A percentile compares a stretch with the other conserved stretches of the same genome.
phyloP scores from a whole-genome alignment of 225 moss, liverwort and hornwort species.

The Neckera pumila region DNA sequence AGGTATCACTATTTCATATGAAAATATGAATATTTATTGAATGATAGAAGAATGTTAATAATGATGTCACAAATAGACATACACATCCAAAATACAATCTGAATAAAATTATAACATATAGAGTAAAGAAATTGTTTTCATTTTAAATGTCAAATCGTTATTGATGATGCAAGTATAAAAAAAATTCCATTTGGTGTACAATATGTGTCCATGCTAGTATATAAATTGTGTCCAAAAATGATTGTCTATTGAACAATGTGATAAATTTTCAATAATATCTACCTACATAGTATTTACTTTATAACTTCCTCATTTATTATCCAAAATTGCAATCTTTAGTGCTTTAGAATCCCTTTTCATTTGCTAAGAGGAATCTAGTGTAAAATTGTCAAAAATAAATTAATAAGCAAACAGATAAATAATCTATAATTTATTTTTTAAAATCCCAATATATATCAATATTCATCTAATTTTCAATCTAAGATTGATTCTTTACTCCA shows the following conservation, averaged over 20 bases:
- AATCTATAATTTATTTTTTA: not conserved
- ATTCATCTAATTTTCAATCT: accelerated
- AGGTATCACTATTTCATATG: not conserved
- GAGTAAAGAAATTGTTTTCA: not conserved
- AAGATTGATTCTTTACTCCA: not conserved
- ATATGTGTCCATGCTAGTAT: not conserved
- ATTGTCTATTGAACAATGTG: not conserved
- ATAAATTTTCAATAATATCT: not conserved
- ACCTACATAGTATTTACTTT: accelerated
- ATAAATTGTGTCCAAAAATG: not conserved
- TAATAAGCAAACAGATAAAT: accelerated
- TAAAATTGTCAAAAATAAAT: not conserved
- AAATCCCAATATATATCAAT: not conserved
- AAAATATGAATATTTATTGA: not conserved
- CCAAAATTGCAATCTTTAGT: not conserved
- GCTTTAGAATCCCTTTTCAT: not conserved
- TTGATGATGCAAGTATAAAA: not conserved
- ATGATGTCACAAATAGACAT: not conserved
- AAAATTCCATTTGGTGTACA: not conserved
- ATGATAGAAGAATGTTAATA: not conserved
- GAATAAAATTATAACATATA: not conserved
- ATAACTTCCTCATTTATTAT: too few relatives aligned
- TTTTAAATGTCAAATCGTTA: not conserved
- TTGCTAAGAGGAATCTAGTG: accelerated
- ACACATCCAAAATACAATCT: not conserved